Evolutionary conservation across 1,139 yeast species (phyloP).

Genomic region (Yamadazyma aaseri): DNA sequence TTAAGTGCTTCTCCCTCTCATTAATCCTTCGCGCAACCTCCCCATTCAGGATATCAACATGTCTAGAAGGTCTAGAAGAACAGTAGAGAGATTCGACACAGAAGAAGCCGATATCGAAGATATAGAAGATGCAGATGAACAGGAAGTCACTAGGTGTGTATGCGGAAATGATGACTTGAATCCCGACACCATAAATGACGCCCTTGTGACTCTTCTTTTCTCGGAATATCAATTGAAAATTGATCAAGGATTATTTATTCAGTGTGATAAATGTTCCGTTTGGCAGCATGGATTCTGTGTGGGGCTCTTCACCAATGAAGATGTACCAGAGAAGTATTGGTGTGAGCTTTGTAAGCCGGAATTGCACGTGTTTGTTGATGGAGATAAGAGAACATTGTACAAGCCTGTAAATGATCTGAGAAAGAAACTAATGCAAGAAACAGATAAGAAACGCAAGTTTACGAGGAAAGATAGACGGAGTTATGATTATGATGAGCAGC

Average conservation of each 20-base stretch:
- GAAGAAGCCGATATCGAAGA: slow-evolving; percentile 39
- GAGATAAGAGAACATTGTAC: slow-evolving; percentile 41
- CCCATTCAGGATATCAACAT: slow-evolving; percentile 4
- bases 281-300: slow-evolving; percentile 99
- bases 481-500: slow-evolving; percentile 61
- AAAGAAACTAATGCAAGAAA: slow-evolving; percentile 49
- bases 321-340: slow-evolving; percentile 89
- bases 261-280: slow-evolving; percentile 88
- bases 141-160: slow-evolving; percentile 84
- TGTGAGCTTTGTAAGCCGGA: slow-evolving; percentile 90
- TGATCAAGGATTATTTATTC: slow-evolving; percentile 76
- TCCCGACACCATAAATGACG: slow-evolving; percentile 29
- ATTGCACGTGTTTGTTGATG: slow-evolving; percentile 54
- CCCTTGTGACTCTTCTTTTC: slow-evolving; percentile 45
- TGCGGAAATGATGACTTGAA: slow-evolving; percentile 78
- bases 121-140: slow-evolving; percentile 46
- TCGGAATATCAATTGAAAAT: slow-evolving; percentile 61
- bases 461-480: slow-evolving; percentile 35
- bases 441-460: slow-evolving; percentile 46
- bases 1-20: not conserved
- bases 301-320: slow-evolving; percentile 68
- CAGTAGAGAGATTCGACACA: slow-evolving; percentile 8
- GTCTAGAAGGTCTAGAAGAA: slow-evolving; percentile 18
- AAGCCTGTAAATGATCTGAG: slow-evolving; percentile 49
- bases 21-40: not conserved